phyloP scores from a whole-genome alignment of 345 rosid species.

The Populus simonii region DNA sequence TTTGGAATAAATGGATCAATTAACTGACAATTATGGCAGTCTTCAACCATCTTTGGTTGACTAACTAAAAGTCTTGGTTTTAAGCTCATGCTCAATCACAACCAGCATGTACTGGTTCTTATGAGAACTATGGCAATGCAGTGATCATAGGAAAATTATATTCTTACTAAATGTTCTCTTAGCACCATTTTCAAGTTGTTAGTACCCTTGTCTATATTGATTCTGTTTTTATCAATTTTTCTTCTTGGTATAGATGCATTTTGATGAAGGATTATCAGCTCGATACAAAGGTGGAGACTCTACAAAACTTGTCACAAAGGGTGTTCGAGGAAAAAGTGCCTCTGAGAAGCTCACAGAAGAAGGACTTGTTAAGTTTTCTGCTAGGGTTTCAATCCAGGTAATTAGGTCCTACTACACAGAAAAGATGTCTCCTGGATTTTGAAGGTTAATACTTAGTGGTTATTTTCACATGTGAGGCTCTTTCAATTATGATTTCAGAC shows the following conservation, averaged over 20 bases:
- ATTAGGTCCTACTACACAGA: slow-evolving; percentile 2
- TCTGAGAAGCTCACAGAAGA: slow-evolving; percentile 80
- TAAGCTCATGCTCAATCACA: no score
- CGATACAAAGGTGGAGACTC: slow-evolving; percentile 72
- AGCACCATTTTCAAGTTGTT: not conserved
- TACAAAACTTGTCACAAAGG: slow-evolving; percentile 62
- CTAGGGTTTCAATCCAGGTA: slow-evolving; percentile 89
- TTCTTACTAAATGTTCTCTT: no score
- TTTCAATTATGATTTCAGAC: not conserved
- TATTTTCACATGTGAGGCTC: no score
- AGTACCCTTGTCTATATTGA: not conserved
- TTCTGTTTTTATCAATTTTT: slow-evolving; percentile 8
- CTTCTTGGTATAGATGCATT: slow-evolving; percentile 64
- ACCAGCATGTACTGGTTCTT: no score
- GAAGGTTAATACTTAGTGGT: not conserved
- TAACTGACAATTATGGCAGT: no score
- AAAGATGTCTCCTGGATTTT: not conserved
- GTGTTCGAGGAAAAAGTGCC: slow-evolving; percentile 72
- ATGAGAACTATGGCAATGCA: no score
- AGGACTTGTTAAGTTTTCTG: slow-evolving; percentile 79
- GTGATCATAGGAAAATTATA: no score
- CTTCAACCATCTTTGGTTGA: no score
- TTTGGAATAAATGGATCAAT: no score
- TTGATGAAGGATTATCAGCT: slow-evolving; percentile 87
- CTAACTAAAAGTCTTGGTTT: no score